Base-by-base conservation (phyloP, 805 yeast species). In the Teunomyces gatunensis region DNA sequence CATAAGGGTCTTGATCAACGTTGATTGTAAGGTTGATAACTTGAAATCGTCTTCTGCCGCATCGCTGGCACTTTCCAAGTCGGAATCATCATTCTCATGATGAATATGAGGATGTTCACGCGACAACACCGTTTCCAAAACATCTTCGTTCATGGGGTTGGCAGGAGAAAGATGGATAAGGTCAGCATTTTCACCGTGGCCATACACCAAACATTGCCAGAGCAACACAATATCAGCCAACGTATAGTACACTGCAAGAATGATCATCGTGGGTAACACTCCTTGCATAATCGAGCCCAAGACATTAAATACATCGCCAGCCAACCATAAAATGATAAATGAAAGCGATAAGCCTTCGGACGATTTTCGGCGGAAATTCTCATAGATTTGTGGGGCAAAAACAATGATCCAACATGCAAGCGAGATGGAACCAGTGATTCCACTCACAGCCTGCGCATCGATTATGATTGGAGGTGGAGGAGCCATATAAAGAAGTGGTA, bases 331-430 rank as follows among this genome's bases (percentile, higher is more conserved):
- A 6, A 89, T 78, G 17, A 94, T 88, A 66, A 94, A 94, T 52
- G 87, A 73, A 34, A 91, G 67, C 6, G 97, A 90, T 15, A 94
- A 76, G 5, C 98, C 97, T 47, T 94, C 97, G 5, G 96, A 83
- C 30, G 90, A 83, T 64, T 88, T 84, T 60, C 98, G 73, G 51
- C 78, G 76, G 60, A 88, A 90, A 55, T 91, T 92, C 62, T 94
- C 97, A 65, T 89, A 91, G 39, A 94, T 86, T 63, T 92, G 98
- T 9, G 98, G 98, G 33, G 96, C 95, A 74, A 94, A 92, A 13
- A 92, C 99, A 42, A 94, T 91, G 50, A 94, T 85, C 99, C 99
- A 92, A 65, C 97, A 94, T 12, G 97, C 96, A 41, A 92, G 80
- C 15, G 98, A 92, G 30, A 94, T 89, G 10, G 96, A 89, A 50